Evolutionary conservation across 257 asterid species (phyloP), one percentile per base, ranked within the genome.

Genomic region (Ilex aquifolium): DNA sequence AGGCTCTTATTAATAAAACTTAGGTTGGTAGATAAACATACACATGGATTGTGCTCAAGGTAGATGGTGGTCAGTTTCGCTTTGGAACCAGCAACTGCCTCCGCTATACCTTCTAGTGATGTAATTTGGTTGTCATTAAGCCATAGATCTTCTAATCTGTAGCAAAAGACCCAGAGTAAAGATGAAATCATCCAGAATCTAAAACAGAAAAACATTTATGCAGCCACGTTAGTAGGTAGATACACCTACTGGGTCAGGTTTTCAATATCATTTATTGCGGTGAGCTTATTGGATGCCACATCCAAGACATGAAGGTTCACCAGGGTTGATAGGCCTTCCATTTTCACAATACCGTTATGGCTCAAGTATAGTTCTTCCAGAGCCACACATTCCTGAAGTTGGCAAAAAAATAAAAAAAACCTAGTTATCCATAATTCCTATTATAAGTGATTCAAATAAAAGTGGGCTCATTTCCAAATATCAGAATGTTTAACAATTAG

Each of bases 21-120:
- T 55, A 44, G 62, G 56, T 7, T 11, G 13, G 11, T 17, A 48
- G 30, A 61, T 60, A 32, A 49, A 70, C 95, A 42, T 86, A 92
- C 99, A 81, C 95, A 90, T 65, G 96, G 95, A 73, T 93, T 93
- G 69, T 95, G 95, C 91, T 90, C 96, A 32, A 93, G 96, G 79
- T 93, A 93, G 67, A 90, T 76, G 65, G 97, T 93, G 16, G 95
- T 93, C 65, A 93, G 88, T 69, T 57, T 85, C 79, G 79, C 80
- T 63, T 77, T 82, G 61, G 85, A 82, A 74, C 95, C 78, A 44
- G 88, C 69, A 73, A 87, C 95, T 57, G 85, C 95, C 74, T 82
- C 86, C 39, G 77, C 81, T 30, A 93, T 78, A 62, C 76, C 83
- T 59, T 87, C 95, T 59, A 93, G 67, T 13, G 97, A 78, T 32